phyloP scores from a whole-genome alignment of 768 basidiomycete species.

The Hygrophorus russula region DNA sequence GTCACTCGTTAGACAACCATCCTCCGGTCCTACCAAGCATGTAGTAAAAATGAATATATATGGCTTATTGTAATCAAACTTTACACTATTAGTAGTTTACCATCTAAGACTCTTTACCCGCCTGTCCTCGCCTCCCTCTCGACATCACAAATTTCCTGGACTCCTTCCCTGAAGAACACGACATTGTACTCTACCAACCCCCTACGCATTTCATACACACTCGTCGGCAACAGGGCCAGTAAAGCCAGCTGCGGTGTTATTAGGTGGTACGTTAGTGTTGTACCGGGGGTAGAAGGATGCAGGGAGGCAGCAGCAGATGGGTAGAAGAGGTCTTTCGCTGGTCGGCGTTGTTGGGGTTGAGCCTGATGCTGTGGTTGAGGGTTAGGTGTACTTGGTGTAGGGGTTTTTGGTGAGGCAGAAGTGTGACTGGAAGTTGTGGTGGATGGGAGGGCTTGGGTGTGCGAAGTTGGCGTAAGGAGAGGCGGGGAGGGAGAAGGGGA shows the following conservation, averaged over 20 bases:
- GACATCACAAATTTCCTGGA: conserved; percentile 71
- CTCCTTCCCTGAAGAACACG: conserved; percentile 73
- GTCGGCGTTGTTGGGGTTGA: conserved; percentile 1
- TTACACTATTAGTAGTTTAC: background rate
- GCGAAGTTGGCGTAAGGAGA: conserved; percentile 8
- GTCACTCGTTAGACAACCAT: too few species aligned
- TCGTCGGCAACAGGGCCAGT: conserved; percentile 62
- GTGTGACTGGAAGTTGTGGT: conserved; percentile 3
- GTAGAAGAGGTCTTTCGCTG: conserved; percentile 4
- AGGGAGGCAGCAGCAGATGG: conserved; percentile 18
- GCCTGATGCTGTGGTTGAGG: conserved; percentile 2
- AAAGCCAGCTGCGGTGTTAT: conserved; percentile 64
- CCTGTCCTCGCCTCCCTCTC: conserved; percentile 41
- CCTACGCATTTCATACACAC: conserved; percentile 59
- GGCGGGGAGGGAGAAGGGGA: conserved; percentile 9
- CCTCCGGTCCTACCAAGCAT: too few species aligned
- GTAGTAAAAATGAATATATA: too few species aligned
- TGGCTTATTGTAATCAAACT: too few species aligned
- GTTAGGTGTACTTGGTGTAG: conserved; percentile 4
- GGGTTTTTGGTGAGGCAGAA: conserved; percentile 2
- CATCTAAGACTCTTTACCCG: too few species aligned
- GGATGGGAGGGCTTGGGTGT: conserved; percentile 7
- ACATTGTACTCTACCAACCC: conserved; percentile 83
- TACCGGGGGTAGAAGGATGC: conserved; percentile 46
- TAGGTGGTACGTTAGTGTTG: conserved; percentile 77